A percentile compares a stretch with the other conserved stretches of the same genome.
Evolutionary conservation across 2,329 filamentous ascomycete genomes (phyloP).

Genomic region (Nemania diffusa): DNA sequence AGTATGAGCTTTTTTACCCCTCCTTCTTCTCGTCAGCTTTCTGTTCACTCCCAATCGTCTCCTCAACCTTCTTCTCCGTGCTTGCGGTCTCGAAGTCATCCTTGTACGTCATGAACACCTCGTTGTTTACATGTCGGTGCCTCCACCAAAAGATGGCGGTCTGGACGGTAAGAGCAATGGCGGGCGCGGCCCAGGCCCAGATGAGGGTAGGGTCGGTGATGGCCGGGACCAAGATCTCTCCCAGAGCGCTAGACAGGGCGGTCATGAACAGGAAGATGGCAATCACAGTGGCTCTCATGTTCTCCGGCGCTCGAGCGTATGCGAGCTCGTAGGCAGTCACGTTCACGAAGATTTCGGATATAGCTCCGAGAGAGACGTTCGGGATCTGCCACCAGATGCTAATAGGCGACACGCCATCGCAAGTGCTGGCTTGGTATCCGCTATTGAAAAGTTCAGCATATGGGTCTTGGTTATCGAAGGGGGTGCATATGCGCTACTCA

Average conservation of each 20-base stretch:
- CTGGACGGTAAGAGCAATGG: conserved; percentile 59
- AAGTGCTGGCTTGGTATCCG: conserved; percentile 58
- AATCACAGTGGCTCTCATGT: conserved; percentile 70
- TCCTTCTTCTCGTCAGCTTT: conserved; percentile 34
- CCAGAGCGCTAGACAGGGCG: conserved; percentile 64
- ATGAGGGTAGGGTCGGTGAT: conserved; percentile 57
- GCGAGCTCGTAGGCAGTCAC: conserved; percentile 75
- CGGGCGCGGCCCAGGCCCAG: conserved; percentile 52
- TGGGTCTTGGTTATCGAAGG: not conserved
- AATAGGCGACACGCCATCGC: conserved; percentile 54
- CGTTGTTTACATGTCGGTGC: conserved; percentile 59
- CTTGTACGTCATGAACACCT: conserved; percentile 55
- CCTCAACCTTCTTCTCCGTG: conserved; percentile 23
- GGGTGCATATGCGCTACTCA: conserved; percentile 24
- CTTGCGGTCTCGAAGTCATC: conserved; percentile 40
- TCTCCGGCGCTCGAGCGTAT: conserved; percentile 73
- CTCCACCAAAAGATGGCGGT: conserved; percentile 60
- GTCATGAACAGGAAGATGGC: conserved; percentile 68
- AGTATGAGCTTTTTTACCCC: conserved; percentile 6
- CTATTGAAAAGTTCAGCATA: conserved; percentile 29
- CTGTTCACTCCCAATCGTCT: not conserved
- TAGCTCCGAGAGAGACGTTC: conserved; percentile 61
- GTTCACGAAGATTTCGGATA: conserved; percentile 67
- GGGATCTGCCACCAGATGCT: conserved; percentile 64
- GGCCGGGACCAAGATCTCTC: conserved; percentile 56